Conservation (phyloP, 2,329 filamentous ascomycete genomes). For the Colletotrichum tabaci region DNA sequence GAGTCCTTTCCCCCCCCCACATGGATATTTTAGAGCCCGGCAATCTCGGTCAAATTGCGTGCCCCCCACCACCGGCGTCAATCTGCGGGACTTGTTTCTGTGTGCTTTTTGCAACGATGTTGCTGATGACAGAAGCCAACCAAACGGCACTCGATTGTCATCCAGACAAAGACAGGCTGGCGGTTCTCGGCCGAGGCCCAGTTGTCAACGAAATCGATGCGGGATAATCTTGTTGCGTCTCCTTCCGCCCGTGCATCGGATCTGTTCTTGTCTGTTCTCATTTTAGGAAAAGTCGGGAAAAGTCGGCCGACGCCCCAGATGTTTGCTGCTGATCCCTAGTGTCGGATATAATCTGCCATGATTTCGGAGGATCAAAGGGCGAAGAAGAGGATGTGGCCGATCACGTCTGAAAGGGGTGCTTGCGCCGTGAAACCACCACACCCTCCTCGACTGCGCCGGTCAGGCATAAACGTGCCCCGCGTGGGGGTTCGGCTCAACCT, state of each 20-base stretch:
- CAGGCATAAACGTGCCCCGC: constrained; percentile 40
- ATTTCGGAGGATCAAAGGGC: constrained; percentile 29
- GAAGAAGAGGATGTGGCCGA: constrained; percentile 26
- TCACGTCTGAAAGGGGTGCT: constrained; percentile 37
- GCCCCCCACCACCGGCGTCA: constrained; percentile 30
- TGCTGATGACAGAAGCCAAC: constrained; percentile 37
- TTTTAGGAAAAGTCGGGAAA: constrained; percentile 15
- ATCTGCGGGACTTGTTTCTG: constrained; percentile 31
- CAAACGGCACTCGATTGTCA: constrained; percentile 33
- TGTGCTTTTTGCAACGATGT: constrained; percentile 9
- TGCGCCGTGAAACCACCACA: constrained; percentile 25
- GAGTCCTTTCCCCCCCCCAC: constrained; percentile 32
- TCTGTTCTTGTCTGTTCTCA: not conserved
- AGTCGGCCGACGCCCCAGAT: constrained; percentile 32
- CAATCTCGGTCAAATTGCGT: constrained; percentile 43
- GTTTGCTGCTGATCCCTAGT: constrained; percentile 12
- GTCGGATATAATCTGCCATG: constrained; percentile 35
- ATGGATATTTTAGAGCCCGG: constrained; percentile 39
- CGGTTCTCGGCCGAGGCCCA: constrained; percentile 32
- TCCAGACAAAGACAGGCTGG: constrained; percentile 19
- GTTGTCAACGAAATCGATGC: not conserved
- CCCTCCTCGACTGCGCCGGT: constrained; percentile 16
- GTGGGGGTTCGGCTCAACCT: constrained; percentile 36
- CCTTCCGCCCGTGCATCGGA: not conserved
- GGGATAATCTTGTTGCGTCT: constrained; percentile 10